Evolutionary conservation across 2,329 filamentous ascomycete genomes (phyloP), one percentile per base, ranked within the genome.

Genomic region (Ophiocordyceps robertsii): DNA sequence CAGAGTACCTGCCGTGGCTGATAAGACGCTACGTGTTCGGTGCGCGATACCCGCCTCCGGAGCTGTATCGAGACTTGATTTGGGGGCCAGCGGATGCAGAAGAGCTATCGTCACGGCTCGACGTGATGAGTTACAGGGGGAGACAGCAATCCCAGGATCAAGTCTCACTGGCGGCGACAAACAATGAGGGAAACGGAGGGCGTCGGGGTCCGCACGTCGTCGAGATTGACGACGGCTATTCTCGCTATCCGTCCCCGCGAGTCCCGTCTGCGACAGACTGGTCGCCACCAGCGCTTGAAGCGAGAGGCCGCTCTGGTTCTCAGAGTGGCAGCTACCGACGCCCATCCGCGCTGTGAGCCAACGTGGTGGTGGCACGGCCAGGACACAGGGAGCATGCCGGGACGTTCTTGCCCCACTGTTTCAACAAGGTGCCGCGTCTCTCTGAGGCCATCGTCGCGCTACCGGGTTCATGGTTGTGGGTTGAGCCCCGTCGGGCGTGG

Each of bases 1-100:
- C 44, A 0, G 41, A 47, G 12, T 60, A 64, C 41, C 44, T 64
- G 6, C 63, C 62, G 0, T 67, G 62, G 57, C 52, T 63, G 29
- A 49, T 58, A 24, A 47, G 50, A 16, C 48, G 46, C 6, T 54
- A 55, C 27, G 12, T 60, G 1, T 46, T 60, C 19, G 39, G 49
- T 5, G 47, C 38, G 21, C 32, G 44, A 4, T 41, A 46, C 17
- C 19, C 45, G 9, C 50, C 53, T 36, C 61, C 61, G 4, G 54
- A 57, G 43, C 48, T 63, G 2, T 63, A 63, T 40, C 51, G 51
- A 6, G 57, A 63, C 33, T 37, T 56, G 40, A 56, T 59, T 3
- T 62, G 57, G 59, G 55, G 54, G 3, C 37, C 39, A 9, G 24
- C 14, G 16, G 33, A 36, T 5, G 33, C 4, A 6, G 33, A 17